Base-by-base conservation (phyloP, 192 early-diverging fungal species). In the Chytriomyces sp. region DNA sequence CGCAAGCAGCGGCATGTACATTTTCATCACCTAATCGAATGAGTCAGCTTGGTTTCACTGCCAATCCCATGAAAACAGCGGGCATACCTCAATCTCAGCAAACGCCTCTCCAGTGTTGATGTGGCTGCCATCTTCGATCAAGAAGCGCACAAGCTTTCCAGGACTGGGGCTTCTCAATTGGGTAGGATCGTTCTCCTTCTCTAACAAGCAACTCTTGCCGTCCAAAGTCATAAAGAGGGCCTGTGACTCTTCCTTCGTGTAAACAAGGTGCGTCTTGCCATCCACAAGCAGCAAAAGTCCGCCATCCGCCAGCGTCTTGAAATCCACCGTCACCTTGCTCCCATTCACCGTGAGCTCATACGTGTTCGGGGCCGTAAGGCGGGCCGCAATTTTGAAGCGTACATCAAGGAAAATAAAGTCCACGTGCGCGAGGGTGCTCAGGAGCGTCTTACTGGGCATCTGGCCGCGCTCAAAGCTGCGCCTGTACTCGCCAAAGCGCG, bases 1-100 rank as follows among this genome's bases (percentile, higher is more conserved):
- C 36, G 95, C 93, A 26, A 95, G 84, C 74, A 99, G 82, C 59
- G 96, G 95, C 97, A 99, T 99, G 83, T 97, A 96, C 97, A 99
- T 99, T 85, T 99, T 99, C 97, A 99, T 99, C 53, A 96, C 94
- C 56, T 64, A 12, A 49, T 49, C 22, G 44, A 1, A 1, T n/a
- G 4, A 38, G 31, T 7, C 3, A 59, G 28, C 31, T 14, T 14
- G 32, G 56, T 17, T 28, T 32, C 31, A n/a, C 10, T 2, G 44
- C 53, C 4, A 5, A 34, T 19, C 54, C 14, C 7, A 28, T 30
- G 32, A 59, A 66, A 62, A 5, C 14, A 73, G 62, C 3, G 54
- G 53, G 19, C 41, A 62, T 67, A 91, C 89, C 86, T 99, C 97
- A 77, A 99, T 98, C 76, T 99, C 97, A 41, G 97, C 97, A 81